Evolutionary conservation across 192 early-diverging fungal species (phyloP).

Genomic region (Linnemannia hyalina): DNA sequence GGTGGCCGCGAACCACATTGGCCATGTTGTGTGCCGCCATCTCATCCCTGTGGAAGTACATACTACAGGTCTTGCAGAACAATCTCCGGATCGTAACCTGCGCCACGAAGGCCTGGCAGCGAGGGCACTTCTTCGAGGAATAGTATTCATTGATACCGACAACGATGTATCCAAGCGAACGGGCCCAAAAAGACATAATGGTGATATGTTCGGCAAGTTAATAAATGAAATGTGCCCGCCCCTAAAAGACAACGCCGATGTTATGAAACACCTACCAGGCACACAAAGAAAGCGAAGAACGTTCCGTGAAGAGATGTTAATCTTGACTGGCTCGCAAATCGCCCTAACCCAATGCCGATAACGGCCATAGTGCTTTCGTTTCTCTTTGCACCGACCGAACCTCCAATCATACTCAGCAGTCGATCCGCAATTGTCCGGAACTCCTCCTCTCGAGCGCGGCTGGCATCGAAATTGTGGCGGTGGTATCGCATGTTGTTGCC

Average conservation of each 20-base stretch:
- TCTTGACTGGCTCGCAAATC: not conserved
- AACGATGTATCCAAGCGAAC: not conserved
- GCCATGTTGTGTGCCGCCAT: slow-evolving; percentile 17
- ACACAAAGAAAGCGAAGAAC: not conserved
- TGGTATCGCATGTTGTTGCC: slow-evolving; percentile 7
- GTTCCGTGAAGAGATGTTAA: slow-evolving; percentile 4
- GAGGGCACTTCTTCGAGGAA: slow-evolving; percentile 4
- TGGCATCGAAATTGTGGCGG: not conserved
- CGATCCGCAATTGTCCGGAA: not conserved
- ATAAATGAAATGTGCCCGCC: not conserved
- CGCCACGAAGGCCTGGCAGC: not conserved
- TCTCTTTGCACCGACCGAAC: slow-evolving; percentile 7
- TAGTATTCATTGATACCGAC: slow-evolving; percentile 1
- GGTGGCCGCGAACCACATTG: not conserved
- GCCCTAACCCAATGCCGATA: not conserved
- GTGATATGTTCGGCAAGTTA: not conserved
- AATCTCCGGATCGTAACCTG: not conserved
- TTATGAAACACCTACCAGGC: not conserved
- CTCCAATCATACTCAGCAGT: slow-evolving; percentile 7
- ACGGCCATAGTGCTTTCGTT: not conserved
- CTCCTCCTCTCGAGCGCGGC: slow-evolving; percentile 6
- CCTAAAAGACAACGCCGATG: too few relatives aligned
- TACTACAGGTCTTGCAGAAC: not conserved
- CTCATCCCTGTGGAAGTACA: not conserved
- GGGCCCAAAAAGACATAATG: not conserved